A percentile compares a stretch with the other conserved stretches of the same genome.
These are phyloP conservation scores for Rhizoclosmatium sp. DNA, from an alignment of 192 early-diverging fungal species.

Conservation along the genomic window DNA sequence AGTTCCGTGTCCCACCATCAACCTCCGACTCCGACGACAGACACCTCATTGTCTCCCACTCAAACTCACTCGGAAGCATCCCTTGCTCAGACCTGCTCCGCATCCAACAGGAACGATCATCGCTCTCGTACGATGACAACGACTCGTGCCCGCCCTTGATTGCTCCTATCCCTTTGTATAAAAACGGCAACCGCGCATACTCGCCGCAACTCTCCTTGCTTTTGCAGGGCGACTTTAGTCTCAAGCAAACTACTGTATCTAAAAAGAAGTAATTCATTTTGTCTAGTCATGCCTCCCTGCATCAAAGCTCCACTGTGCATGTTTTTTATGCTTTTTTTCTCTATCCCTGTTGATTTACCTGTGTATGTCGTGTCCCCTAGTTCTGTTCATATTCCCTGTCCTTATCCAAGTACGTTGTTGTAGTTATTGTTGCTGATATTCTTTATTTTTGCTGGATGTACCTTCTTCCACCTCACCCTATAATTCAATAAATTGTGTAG, in stretches of 20 bases:
- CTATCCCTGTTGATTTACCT: not conserved
- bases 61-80: not conserved
- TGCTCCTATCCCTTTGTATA: constrained; percentile 8
- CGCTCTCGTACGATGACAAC: not conserved
- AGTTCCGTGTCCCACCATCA: not conserved
- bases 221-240: not conserved
- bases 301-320: no score
- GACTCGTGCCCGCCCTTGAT: not conserved
- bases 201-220: not conserved
- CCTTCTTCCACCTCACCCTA: no score
- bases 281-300: no score
- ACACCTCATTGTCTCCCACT: not conserved
- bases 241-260: not conserved
- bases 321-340: not conserved
- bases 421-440: not conserved
- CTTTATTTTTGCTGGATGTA: no score
- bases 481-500: no score
- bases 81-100: not conserved
- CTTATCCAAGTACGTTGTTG: not conserved
- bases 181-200: not conserved
- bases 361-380: not conserved
- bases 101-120: not conserved
- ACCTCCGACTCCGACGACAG: not conserved
- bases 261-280: not conserved
- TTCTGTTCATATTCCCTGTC: not conserved